Evolutionary conservation across 2,329 filamentous ascomycete genomes (phyloP).

Genomic region (Neofusicoccum parvum): DNA sequence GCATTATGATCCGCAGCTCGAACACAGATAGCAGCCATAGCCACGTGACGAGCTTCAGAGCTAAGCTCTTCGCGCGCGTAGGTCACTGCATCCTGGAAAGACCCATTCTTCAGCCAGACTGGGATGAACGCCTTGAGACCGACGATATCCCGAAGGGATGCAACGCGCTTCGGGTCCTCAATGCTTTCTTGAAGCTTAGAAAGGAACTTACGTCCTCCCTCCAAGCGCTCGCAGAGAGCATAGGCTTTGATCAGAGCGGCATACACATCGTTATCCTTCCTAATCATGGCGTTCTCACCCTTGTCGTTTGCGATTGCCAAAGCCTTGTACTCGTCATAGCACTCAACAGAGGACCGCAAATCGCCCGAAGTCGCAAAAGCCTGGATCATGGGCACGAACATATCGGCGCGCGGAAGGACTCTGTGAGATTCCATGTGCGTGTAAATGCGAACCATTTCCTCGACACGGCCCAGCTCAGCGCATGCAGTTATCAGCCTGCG

Average conservation of each 20-base stretch:
- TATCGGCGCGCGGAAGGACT: constrained; percentile 73
- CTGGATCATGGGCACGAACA: constrained; percentile 93
- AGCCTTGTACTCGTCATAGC: constrained; percentile 91
- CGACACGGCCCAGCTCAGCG: constrained; percentile 75
- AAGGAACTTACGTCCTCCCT: constrained; percentile 84
- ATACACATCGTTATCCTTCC: constrained; percentile 83
- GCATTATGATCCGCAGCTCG: constrained; percentile 79
- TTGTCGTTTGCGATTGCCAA: constrained; percentile 83
- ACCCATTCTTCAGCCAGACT: constrained; percentile 70
- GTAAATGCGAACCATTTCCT: constrained; percentile 89
- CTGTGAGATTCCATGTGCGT: constrained; percentile 85
- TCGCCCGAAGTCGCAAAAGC: constrained; percentile 84
- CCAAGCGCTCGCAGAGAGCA: constrained; percentile 74
- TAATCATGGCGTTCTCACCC: constrained; percentile 67
- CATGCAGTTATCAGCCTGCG: constrained; percentile 84
- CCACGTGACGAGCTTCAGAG: constrained; percentile 59
- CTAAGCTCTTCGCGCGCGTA: constrained; percentile 68
- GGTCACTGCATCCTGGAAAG: constrained; percentile 71
- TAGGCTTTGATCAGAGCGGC: constrained; percentile 91
- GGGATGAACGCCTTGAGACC: constrained; percentile 76
- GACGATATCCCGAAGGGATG: constrained; percentile 70
- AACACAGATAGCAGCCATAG: constrained; percentile 73
- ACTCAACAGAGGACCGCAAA: constrained; percentile 83
- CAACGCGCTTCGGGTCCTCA: constrained; percentile 52
- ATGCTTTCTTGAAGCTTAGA: constrained; percentile 70